A percentile compares a stretch with the other conserved stretches of the same genome.
phyloP scores from a whole-genome alignment of 2,329 filamentous ascomycete species.

The Rhinocladiella mackenziei region DNA sequence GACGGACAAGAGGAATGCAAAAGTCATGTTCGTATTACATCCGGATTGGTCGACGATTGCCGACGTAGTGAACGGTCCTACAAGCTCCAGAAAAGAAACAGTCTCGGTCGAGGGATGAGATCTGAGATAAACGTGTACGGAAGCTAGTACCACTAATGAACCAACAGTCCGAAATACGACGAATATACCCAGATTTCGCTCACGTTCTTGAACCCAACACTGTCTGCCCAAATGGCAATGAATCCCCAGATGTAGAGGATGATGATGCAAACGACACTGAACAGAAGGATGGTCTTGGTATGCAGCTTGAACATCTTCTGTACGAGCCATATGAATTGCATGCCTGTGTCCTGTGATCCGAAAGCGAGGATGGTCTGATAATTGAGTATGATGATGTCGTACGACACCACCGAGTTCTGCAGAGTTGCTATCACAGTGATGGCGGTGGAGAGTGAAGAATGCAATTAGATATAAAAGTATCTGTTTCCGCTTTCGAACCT shows the following conservation, averaged over 20 bases:
- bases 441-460: conserved; percentile 55
- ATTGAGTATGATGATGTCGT: conserved; percentile 61
- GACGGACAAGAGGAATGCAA: no score
- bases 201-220: conserved; percentile 51
- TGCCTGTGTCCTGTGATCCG: conserved; percentile 58
- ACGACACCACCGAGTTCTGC: conserved; percentile 62
- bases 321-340: conserved; percentile 59
- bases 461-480: conserved; percentile 61
- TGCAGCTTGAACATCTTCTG: conserved; percentile 57
- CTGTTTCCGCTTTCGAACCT: conserved; percentile 64
- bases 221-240: conserved; percentile 55
- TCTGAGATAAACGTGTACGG: no score
- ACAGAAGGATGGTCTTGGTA: conserved; percentile 68
- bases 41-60: no score
- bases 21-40: no score
- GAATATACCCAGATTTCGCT: conserved; percentile 54
- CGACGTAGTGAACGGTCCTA: no score
- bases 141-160: conserved; percentile 65
- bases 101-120: no score
- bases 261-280: conserved; percentile 60
- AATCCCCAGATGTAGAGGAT: conserved; percentile 57
- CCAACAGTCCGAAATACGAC: conserved; percentile 60
- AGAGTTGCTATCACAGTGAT: conserved; percentile 64
- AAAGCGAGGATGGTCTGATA: conserved; percentile 66
- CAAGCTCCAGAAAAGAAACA: no score